A percentile compares a stretch with the other conserved stretches of the same genome.
Evolutionary conservation across 441 rosid genomes (phyloP).

Genomic region (Brassica balearica): DNA sequence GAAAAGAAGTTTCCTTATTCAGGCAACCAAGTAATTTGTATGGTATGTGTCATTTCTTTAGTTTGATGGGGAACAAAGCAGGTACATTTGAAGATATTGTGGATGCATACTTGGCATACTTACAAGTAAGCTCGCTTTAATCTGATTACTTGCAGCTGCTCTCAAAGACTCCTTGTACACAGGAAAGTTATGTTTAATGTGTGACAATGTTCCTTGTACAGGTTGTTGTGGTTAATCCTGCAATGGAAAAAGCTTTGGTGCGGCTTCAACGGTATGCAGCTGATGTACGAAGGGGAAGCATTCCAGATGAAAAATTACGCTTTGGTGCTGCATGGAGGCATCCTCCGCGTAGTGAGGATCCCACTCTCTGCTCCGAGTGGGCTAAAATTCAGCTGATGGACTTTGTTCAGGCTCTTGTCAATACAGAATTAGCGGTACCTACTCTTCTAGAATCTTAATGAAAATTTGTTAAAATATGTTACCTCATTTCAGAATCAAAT

Average conservation of each 20-base stretch:
- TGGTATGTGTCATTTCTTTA: constrained; percentile 37
- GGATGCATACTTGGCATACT: constrained; percentile 86
- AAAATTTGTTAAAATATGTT: neutral
- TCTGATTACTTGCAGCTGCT: constrained; percentile 20
- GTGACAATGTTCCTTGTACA: constrained; percentile 36
- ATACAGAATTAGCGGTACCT: constrained; percentile 81
- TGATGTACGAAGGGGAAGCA: constrained; percentile 68
- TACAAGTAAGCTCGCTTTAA: constrained; percentile 64
- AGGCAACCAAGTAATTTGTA: neutral
- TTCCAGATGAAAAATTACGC: constrained; percentile 66
- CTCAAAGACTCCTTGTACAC: constrained; percentile 3
- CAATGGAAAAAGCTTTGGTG: constrained; percentile 78
- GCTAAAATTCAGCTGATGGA: constrained; percentile 96
- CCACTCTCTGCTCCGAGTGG: constrained; percentile 58
- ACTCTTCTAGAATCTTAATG: constrained; percentile 26
- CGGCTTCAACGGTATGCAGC: constrained; percentile 72
- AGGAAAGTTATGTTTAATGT: neutral
- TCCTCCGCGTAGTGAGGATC: constrained; percentile 66
- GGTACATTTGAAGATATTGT: constrained; percentile 83
- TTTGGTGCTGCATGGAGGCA: constrained; percentile 99
- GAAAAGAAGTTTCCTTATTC: neutral
- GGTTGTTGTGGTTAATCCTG: constrained; percentile 89
- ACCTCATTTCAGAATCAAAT: no score
- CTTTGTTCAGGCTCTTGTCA: constrained; percentile 78
- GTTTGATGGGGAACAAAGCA: constrained; percentile 71